Evolutionary conservation across 352 stramenopile genomes (phyloP), one percentile per base, ranked within the genome.

Genomic region (Phytophthora ohioensis): DNA sequence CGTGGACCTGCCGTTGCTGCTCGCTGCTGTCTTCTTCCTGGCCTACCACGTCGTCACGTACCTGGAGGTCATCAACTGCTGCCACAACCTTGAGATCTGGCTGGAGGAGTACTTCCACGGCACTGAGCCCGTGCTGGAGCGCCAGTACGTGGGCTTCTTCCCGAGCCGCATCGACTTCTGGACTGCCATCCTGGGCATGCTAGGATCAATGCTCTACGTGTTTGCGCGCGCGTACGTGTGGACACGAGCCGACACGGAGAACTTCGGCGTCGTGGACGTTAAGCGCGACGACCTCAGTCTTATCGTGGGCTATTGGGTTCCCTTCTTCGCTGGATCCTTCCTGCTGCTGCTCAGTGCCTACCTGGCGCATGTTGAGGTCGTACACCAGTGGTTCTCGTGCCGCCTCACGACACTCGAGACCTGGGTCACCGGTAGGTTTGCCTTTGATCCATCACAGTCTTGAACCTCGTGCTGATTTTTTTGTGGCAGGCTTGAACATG

Each of bases 11-110:
- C 86, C 88, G 35, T 69, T 94, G 62, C 76, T 95, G 7, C 36
- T 83, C 11, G 88, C 80, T 13, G 73, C 85, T 10, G 35, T 81
- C 36, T 91, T 82, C 64, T 88, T 89, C 62, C 70, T 94, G 3
- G 52, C 66, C 6, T 80, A 78, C 39, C 80, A 95, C 67, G 51
- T 80, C 12, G 57, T 93, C 39, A 93, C 79, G 71, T 94, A 94
- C 80, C 81, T 94, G 55, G 88, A 95, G 69, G 88, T 95, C 32
- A 92, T 95, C 75, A 95, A 95, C 73, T 91, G 83, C 71, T 95
- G 88, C 77, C 86, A 95, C 65, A 93, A 95, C 72, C 83, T 95
- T 56, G 86, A 95, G 77, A 82, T 92, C 45, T 95, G 88, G 88
- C 76, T 95, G 32, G 76, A 95, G 36, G 88, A 95, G 67, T 95